A percentile compares a stretch with the other conserved stretches of the same genome.
Conservation (phyloP, 2,329 filamentous ascomycete species). For the Botrytis medusae region DNA sequence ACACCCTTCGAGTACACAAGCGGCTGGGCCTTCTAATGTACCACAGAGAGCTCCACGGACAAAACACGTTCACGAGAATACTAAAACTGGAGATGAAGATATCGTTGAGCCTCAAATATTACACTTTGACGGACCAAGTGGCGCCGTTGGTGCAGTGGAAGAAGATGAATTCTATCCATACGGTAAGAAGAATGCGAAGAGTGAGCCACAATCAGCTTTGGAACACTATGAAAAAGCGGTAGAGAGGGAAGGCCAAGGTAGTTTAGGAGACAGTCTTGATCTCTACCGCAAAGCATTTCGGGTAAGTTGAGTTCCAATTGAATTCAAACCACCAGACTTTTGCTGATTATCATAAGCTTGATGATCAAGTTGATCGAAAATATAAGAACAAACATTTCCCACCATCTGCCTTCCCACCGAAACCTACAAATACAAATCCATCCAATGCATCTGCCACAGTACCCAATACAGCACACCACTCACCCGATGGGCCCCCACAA, state of each 20-base stretch:
- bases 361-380: constrained; percentile 76
- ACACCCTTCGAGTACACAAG: constrained; percentile 15
- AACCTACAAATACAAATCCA: constrained; percentile 38
- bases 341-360: constrained; percentile 58
- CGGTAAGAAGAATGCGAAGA: constrained; percentile 27
- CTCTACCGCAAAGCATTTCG: constrained; percentile 89
- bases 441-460: constrained; percentile 53
- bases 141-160: constrained; percentile 17
- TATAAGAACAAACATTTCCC: constrained; percentile 94
- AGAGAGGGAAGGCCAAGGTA: constrained; percentile 81
- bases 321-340: background rate
- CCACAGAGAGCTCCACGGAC: constrained; percentile 28
- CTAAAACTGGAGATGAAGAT: constrained; percentile 27
- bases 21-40: constrained; percentile 25
- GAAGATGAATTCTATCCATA: constrained; percentile 12
- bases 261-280: constrained; percentile 81
- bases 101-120: constrained; percentile 23
- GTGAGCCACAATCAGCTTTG: constrained; percentile 71
- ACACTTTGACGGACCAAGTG: constrained; percentile 24
- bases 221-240: constrained; percentile 94
- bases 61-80: background rate
- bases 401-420: constrained; percentile 53
- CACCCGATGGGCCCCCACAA: constrained; percentile 54
- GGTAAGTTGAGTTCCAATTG: constrained; percentile 47
- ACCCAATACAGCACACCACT: constrained; percentile 55